Evolutionary conservation across 2,329 filamentous ascomycete genomes (phyloP), one percentile per base, ranked within the genome.

Genomic region (Arthrobotrys megalospora): DNA sequence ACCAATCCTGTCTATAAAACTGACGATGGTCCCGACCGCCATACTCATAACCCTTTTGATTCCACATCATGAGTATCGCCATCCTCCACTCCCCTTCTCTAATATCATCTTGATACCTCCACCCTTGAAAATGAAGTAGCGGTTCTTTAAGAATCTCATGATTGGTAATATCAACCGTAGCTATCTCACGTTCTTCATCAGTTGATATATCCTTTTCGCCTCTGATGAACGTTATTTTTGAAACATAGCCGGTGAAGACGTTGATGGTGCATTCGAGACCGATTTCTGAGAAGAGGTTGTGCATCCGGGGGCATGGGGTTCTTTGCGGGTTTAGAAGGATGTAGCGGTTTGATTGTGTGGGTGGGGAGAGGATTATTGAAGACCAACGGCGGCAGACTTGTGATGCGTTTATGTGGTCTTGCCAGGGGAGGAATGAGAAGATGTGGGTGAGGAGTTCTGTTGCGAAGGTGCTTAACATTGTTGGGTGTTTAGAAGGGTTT

Each of bases 401-500:
- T 10, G 58, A 71, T 21, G 60, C 58, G 11, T 16, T 14, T 38
- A 77, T 47, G 38, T 77, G 73, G 36, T 70, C 66, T 67, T 77
- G 60, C 73, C 73, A 77, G 12, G 73, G 73, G 36, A 77, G 66
- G 52, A 66, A 71, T 6, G 48, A 50, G 14, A 77, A 70, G 43
- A 77, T 77, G 12, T 71, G 38, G 14, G 32, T 43, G 1, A 71
- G 66, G 3, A 71, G 50, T 41, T 77, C 66, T 0, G 62, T 62
- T 12, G 73, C 60, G 34, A 77, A 55, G 3, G 48, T 45, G 43
- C 45, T 53, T 34, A 21, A 43, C 48, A 65, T 55, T 14, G 19
- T 60, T 11, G 12, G 21, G 19, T 1, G 16, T 16, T 12, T 21
- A 4, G 16, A 12, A 8, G 14, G 16, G 6, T 19, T 58, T 72